These are phyloP conservation scores for Monosporascus sp. DNA, from an alignment of 2,329 filamentous ascomycete species.

Conservation along the genomic window DNA sequence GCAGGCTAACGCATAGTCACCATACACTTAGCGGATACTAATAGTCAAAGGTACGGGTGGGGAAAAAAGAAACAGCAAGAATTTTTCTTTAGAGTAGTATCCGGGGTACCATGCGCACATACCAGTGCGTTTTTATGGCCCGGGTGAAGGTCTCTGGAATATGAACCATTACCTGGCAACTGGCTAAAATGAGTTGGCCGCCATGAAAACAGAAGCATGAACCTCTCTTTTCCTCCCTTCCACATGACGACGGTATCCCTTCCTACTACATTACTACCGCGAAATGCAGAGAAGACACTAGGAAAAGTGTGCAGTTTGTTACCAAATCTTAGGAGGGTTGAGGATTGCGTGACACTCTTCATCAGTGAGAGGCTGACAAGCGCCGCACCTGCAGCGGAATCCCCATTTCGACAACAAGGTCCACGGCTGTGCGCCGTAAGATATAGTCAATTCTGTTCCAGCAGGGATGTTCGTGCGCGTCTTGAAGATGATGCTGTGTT, in stretches of 20 bases:
- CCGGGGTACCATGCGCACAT: too few species aligned
- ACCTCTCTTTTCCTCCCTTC: background rate
- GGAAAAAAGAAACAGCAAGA: too few species aligned
- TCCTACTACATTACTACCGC: background rate
- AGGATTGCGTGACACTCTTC: constrained; percentile 4
- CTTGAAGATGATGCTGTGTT: constrained; percentile 34
- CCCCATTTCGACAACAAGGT: constrained; percentile 41
- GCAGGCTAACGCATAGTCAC: too few species aligned
- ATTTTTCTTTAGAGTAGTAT: too few species aligned
- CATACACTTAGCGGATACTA: too few species aligned
- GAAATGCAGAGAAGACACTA: too few species aligned
- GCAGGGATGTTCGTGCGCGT: constrained; percentile 30
- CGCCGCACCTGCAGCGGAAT: constrained; percentile 47
- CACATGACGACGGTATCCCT: background rate
- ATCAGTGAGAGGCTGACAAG: constrained; percentile 27
- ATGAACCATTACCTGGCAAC: too few species aligned
- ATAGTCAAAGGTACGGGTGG: too few species aligned
- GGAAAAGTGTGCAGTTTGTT: background rate
- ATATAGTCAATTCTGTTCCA: constrained; percentile 47
- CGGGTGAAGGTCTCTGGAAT: too few species aligned
- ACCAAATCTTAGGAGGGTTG: constrained; percentile 1
- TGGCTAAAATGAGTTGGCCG: too few species aligned
- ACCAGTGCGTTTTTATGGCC: too few species aligned
- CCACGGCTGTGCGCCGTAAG: constrained; percentile 36
- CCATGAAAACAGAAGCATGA: background rate